A percentile compares a stretch with the other conserved stretches of the same genome.
These are phyloP conservation scores for Fraxinus greggii DNA, from an alignment of 305 asterid genomes.

Conservation along the genomic window DNA sequence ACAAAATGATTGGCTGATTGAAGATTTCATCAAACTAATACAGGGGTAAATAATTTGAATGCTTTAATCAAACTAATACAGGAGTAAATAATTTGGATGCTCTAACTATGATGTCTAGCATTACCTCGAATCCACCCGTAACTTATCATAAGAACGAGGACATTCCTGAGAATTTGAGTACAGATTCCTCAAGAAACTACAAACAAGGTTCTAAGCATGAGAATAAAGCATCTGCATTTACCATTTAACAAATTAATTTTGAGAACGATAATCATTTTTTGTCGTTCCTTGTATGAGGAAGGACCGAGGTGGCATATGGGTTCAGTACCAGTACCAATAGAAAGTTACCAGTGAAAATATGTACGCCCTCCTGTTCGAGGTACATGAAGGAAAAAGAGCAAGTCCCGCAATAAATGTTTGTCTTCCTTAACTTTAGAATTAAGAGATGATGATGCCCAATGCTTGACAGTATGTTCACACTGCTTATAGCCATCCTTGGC, in stretches of 20 bases:
- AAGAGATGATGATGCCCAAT: slow-evolving; percentile 79
- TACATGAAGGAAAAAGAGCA: slow-evolving; percentile 91
- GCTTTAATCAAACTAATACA: slow-evolving; percentile 13
- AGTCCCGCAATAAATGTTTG: slow-evolving; percentile 64
- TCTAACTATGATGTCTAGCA: slow-evolving; percentile 3
- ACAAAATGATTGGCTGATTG: slow-evolving; percentile 1
- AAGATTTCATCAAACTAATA: slow-evolving; percentile 5
- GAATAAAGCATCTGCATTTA: slow-evolving; percentile 24
- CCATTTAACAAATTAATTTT: slow-evolving; percentile 1
- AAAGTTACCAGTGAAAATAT: slow-evolving; percentile 75
- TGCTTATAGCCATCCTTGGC: slow-evolving; percentile 43
- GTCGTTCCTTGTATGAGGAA: slow-evolving; percentile 4
- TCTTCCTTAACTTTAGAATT: slow-evolving; percentile 53
- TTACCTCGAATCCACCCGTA: slow-evolving; percentile 89
- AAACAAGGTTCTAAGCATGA: slow-evolving; percentile 21
- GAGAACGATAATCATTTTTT: slow-evolving; percentile 3
- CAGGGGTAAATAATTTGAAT: slow-evolving; percentile 7
- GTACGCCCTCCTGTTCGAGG: slow-evolving; percentile 99
- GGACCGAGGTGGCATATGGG: slow-evolving; percentile 4
- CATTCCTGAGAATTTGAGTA: slow-evolving; percentile 69
- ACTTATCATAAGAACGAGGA: slow-evolving; percentile 93
- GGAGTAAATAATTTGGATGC: slow-evolving; percentile 5
- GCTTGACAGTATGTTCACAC: slow-evolving; percentile 65
- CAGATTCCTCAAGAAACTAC: slow-evolving; percentile 86
- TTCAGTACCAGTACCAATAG: slow-evolving; percentile 1